A percentile compares a stretch with the other conserved stretches of the same genome.
Evolutionary conservation across 2,329 filamentous ascomycete species (phyloP).

Genomic region (Colletotrichum coccodes): DNA sequence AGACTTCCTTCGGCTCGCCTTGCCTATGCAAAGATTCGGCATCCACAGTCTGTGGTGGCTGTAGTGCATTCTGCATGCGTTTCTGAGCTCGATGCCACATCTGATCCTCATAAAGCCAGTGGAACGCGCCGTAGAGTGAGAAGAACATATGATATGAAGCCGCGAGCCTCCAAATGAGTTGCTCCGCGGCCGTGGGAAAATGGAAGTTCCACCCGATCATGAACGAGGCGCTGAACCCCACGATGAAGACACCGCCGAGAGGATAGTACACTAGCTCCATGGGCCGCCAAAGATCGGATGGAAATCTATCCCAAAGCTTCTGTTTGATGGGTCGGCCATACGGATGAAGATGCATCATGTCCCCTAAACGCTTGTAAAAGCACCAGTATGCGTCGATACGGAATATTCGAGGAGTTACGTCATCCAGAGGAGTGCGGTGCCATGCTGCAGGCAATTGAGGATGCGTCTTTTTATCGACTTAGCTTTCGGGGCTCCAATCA

Average conservation of each 20-base stretch:
- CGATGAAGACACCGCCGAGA: constrained; percentile 24
- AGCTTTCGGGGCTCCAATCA: neutral
- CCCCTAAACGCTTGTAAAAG: constrained; percentile 34
- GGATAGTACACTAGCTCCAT: constrained; percentile 17
- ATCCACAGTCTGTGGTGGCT: neutral
- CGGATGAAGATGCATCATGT: constrained; percentile 32
- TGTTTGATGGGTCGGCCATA: constrained; percentile 33
- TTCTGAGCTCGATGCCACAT: neutral
- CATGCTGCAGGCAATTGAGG: constrained; percentile 35
- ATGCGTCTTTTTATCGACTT: constrained; percentile 36
- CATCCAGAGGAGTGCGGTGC: constrained; percentile 45
- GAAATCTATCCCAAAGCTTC: constrained; percentile 37
- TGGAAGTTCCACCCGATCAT: constrained; percentile 40
- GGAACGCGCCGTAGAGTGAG: neutral
- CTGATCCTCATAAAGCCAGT: neutral
- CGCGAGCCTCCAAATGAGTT: constrained; percentile 35
- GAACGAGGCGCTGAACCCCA: constrained; percentile 33
- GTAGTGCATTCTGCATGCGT: neutral
- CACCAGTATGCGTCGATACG: constrained; percentile 36
- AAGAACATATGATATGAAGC: neutral
- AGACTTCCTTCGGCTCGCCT: neutral
- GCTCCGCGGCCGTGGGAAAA: constrained; percentile 37
- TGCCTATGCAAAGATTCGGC: neutral
- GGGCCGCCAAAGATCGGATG: constrained; percentile 35
- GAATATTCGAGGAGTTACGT: constrained; percentile 37